Conservation (phyloP, 345 rosid genomes). For the Eucalyptus albens region DNA sequence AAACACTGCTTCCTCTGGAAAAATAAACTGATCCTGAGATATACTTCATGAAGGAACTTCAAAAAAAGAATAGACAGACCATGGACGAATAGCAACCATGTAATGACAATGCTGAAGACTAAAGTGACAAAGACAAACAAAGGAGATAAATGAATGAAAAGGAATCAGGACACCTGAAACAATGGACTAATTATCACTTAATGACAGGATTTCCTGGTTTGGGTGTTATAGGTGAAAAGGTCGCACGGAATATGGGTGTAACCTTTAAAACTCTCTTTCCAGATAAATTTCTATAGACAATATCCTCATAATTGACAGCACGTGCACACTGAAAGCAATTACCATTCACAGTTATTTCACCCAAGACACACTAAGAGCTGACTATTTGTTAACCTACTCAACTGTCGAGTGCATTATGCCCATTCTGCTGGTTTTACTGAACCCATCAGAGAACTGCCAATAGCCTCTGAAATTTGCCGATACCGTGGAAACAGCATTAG, state of each 20-base stretch:
- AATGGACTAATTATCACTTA: background rate
- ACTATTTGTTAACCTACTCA: background rate
- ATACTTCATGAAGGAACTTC: slow-evolving; percentile 28
- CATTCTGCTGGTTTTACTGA: background rate
- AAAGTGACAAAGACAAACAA: background rate
- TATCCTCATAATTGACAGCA: background rate
- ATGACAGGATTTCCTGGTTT: background rate
- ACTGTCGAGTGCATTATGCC: background rate
- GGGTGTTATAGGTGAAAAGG: background rate
- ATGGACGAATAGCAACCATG: background rate
- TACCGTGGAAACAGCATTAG: background rate
- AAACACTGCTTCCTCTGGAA: slow-evolving; percentile 89
- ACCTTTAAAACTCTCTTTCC: background rate
- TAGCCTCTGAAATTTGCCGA: background rate
- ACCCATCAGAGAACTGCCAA: background rate
- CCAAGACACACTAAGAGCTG: background rate
- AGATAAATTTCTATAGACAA: background rate
- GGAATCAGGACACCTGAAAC: background rate
- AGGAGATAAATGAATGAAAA: background rate
- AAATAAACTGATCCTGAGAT: slow-evolving; percentile 78
- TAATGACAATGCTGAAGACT: background rate
- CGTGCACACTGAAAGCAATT: background rate
- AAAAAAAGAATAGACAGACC: background rate
- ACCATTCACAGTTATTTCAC: background rate
- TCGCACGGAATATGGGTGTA: background rate